Evolutionary conservation across 768 basidiomycete species (phyloP).

Genomic region (Termitomyces sp.): DNA sequence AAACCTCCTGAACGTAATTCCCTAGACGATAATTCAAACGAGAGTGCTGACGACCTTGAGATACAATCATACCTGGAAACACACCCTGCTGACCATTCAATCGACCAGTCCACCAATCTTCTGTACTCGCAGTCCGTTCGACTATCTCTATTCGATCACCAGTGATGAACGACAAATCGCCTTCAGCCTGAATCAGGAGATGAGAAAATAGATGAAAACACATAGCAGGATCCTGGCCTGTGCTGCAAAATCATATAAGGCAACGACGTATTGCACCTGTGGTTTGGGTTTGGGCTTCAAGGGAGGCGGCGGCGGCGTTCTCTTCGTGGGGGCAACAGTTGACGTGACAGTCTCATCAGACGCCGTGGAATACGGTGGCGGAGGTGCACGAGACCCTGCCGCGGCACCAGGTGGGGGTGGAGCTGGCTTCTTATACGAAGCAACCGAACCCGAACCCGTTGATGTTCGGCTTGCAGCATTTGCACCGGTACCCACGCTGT

Average conservation of each 20-base stretch:
- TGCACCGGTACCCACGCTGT: slow-evolving; percentile 26
- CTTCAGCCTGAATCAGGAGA: slow-evolving; percentile 56
- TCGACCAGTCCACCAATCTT: slow-evolving; percentile 98
- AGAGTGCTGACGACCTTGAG: neutral
- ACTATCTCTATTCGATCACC: slow-evolving; percentile 92
- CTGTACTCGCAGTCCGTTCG: slow-evolving; percentile 70
- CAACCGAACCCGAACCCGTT: slow-evolving; percentile 24
- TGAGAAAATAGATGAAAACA: neutral
- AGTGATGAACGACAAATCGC: slow-evolving; percentile 83
- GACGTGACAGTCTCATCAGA: slow-evolving; percentile 18
- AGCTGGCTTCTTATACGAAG: slow-evolving; percentile 39
- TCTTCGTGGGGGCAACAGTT: slow-evolving; percentile 47
- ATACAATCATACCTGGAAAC: slow-evolving; percentile 64
- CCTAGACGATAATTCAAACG: slow-evolving; percentile 28
- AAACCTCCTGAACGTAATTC: slow-evolving; percentile 59
- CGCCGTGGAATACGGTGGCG: slow-evolving; percentile 40
- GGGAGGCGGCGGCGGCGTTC: slow-evolving; percentile 90
- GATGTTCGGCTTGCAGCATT: slow-evolving; percentile 25
- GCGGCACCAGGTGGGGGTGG: slow-evolving; percentile 47
- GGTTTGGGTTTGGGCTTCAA: slow-evolving; percentile 84
- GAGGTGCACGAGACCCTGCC: slow-evolving; percentile 25
- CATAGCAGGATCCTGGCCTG: slow-evolving; percentile 44
- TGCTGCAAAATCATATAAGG: slow-evolving; percentile 91
- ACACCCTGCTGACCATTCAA: slow-evolving; percentile 80
- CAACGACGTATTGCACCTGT: slow-evolving; percentile 73